Evolutionary conservation across 768 basidiomycete species (phyloP).

Genomic region (Dioszegia hungarica): DNA sequence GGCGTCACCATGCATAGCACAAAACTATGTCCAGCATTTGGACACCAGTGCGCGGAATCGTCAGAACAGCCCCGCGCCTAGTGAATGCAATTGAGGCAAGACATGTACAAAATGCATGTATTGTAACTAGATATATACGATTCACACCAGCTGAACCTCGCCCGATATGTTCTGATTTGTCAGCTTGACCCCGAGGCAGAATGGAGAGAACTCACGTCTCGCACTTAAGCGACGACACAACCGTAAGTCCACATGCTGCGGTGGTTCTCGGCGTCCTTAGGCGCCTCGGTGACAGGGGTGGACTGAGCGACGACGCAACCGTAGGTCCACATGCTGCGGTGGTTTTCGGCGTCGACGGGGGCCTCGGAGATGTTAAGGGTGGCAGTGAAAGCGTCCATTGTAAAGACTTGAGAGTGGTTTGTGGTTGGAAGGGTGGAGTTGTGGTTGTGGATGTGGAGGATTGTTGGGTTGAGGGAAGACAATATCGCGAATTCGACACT

Average conservation of each 20-base stretch:
- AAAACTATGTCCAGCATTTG: too few relatives aligned
- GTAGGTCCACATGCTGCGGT: neutral
- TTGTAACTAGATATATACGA: slow-evolving; percentile 2
- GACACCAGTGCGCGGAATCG: too few relatives aligned
- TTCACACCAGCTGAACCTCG: too few relatives aligned
- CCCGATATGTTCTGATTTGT: neutral
- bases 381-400: slow-evolving; percentile 38
- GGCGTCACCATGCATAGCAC: too few relatives aligned
- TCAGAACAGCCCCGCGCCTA: too few relatives aligned
- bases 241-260: neutral
- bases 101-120: neutral
- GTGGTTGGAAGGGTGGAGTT: slow-evolving; percentile 11
- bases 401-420: slow-evolving; percentile 13
- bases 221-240: slow-evolving; percentile 11
- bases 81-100: neutral
- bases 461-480: neutral
- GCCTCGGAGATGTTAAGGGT: slow-evolving; percentile 11
- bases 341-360: slow-evolving; percentile 22
- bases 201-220: neutral
- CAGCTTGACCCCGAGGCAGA: neutral
- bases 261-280: slow-evolving; percentile 5
- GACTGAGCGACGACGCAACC: slow-evolving; percentile 28
- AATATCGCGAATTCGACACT: too few relatives aligned
- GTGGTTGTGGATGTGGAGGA: neutral
- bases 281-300: slow-evolving; percentile 9